These are phyloP conservation scores for Wickerhamomyces bisporus DNA, from an alignment of 805 yeast species.

Conservation along the genomic window DNA sequence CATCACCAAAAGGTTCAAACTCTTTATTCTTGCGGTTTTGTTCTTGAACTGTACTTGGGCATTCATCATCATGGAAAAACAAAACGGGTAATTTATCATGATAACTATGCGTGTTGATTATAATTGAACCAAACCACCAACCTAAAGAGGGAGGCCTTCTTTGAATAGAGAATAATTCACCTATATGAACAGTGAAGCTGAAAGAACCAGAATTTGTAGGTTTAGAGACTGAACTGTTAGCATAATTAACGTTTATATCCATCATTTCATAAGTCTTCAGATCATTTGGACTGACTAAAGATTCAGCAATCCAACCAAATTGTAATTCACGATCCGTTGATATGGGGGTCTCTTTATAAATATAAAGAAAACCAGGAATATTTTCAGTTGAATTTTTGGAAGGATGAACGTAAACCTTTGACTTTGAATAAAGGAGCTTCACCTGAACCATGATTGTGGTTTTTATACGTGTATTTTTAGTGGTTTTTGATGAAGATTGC, in stretches of 20 bases:
- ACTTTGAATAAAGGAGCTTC: slow-evolving; percentile 39
- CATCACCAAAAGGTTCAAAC: slow-evolving; percentile 68
- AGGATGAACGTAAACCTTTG: slow-evolving; percentile 83
- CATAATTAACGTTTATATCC: slow-evolving; percentile 32
- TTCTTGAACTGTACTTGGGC: slow-evolving; percentile 64
- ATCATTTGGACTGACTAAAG: slow-evolving; percentile 41
- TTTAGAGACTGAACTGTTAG: slow-evolving; percentile 35
- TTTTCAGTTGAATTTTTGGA: slow-evolving; percentile 69
- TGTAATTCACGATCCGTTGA: slow-evolving; percentile 48
- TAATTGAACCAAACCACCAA: slow-evolving; percentile 88
- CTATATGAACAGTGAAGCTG: slow-evolving; percentile 60
- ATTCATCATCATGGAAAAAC: slow-evolving; percentile 89
- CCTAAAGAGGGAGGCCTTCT: slow-evolving; percentile 78
- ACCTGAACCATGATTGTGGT: slow-evolving; percentile 18
- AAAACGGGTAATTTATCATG: slow-evolving; percentile 72
- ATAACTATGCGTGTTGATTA: slow-evolving; percentile 57
- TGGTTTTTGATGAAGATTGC: too few relatives aligned
- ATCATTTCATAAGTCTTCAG: slow-evolving; percentile 40
- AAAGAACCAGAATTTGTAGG: slow-evolving; percentile 51
- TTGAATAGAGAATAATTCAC: slow-evolving; percentile 71
- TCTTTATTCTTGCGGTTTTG: slow-evolving; percentile 54
- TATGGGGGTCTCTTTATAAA: slow-evolving; percentile 49
- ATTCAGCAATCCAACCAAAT: slow-evolving; percentile 68
- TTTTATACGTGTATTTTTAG: too few relatives aligned
- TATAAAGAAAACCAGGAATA: slow-evolving; percentile 68